Evolutionary conservation across 805 yeast genomes (phyloP).

Genomic region (Suhomyces vadensis): DNA sequence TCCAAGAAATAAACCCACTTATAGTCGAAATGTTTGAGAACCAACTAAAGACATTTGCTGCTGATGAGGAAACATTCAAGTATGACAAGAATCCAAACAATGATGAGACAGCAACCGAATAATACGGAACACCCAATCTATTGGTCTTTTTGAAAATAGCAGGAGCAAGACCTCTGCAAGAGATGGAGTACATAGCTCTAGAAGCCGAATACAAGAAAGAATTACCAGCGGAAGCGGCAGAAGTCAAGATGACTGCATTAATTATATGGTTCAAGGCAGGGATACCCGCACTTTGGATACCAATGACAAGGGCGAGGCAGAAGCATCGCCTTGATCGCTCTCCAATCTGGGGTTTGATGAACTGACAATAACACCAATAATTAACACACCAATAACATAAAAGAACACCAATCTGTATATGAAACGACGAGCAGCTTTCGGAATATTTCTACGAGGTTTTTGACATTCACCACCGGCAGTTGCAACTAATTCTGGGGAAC

Average conservation of each 20-base stretch:
- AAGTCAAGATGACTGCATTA: conserved; percentile 71
- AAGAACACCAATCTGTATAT: conserved; percentile 50
- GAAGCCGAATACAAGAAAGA: conserved; percentile 71
- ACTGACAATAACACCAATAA: conserved; percentile 40
- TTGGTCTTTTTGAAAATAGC: conserved; percentile 34
- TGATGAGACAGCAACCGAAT: conserved; percentile 32
- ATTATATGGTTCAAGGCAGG: conserved; percentile 72
- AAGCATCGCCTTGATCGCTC: conserved; percentile 19
- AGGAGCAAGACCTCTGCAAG: conserved; percentile 58
- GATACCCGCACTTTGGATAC: conserved; percentile 69
- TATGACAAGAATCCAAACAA: conserved; percentile 49
- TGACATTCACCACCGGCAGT: conserved; percentile 59
- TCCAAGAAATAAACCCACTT: conserved; percentile 68
- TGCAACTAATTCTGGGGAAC: conserved; percentile 54
- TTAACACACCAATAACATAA: conserved; percentile 41
- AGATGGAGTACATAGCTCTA: conserved; percentile 54
- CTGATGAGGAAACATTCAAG: conserved; percentile 53
- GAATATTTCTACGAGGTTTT: conserved; percentile 59
- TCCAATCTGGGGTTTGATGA: conserved; percentile 27
- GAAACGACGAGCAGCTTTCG: conserved; percentile 61
- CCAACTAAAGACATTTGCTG: conserved; percentile 62
- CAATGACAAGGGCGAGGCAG: conserved; percentile 79
- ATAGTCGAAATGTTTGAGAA: conserved; percentile 64
- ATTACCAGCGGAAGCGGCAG: conserved; percentile 53
- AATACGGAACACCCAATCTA: conserved; percentile 45